Evolutionary conservation across 345 rosid genomes (phyloP).

Genomic region (Sonneratia alba): DNA sequence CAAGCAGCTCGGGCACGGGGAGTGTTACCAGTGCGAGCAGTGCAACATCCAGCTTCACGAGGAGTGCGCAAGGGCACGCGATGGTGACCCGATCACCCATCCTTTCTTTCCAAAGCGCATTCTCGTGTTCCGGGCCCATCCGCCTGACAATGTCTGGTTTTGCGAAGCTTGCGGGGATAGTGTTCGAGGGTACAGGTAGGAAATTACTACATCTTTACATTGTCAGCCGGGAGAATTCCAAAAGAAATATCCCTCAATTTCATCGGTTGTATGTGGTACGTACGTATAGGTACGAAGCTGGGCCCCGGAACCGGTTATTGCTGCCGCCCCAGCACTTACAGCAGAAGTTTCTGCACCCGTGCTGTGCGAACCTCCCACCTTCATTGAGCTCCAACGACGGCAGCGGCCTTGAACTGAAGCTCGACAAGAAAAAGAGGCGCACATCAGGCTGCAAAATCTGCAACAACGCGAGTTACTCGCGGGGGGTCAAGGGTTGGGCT

Average conservation of each 20-base stretch:
- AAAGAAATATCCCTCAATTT: too few relatives aligned
- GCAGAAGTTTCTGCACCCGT: neutral
- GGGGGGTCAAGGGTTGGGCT: slow-evolving; percentile 4
- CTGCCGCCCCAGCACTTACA: neutral
- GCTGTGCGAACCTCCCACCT: neutral
- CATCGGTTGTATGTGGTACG: too few relatives aligned
- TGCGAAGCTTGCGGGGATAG: neutral
- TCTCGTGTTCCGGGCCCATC: neutral
- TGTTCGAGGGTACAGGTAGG: neutral
- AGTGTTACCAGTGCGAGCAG: neutral
- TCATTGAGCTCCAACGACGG: neutral
- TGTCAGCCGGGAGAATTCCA: too few relatives aligned
- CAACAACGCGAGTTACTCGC: neutral
- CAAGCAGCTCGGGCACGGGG: neutral
- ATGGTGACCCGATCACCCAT: neutral
- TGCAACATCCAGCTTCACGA: neutral
- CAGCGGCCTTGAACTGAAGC: neutral
- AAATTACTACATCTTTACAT: neutral
- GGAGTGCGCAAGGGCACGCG: neutral
- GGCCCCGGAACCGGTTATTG: neutral
- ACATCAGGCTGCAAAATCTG: neutral
- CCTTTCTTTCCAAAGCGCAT: neutral
- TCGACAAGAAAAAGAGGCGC: neutral
- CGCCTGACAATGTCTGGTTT: neutral
- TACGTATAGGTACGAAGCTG: neutral